Base-by-base conservation (phyloP, 768 basidiomycete species). In the Podaxis pistillaris region DNA sequence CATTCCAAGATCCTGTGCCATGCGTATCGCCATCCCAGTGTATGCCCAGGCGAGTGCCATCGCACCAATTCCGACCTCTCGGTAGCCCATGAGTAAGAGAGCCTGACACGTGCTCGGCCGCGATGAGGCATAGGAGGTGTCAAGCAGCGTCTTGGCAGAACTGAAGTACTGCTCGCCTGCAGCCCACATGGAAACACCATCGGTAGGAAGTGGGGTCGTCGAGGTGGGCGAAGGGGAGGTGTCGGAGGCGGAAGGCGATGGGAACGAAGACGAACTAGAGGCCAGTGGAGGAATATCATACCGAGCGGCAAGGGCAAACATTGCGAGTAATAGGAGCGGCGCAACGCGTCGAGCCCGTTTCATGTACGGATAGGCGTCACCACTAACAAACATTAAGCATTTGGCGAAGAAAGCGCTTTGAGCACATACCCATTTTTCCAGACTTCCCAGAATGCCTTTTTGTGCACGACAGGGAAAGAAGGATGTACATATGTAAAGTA, bases 21-120 rank as follows among this genome's bases (percentile, higher is more conserved):
- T 94, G n/a, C 94, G 83, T 40, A 95, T 87, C 0, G 90, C 93
- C 89, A 93, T 91, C 11, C 93, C 93, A 19, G 87, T 83, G 69
- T 89, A 93, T 9, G 87, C 82, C 94, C 93, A 96, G 36, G 91
- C 88, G 72, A 89, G 86, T 7, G 89, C 88, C 93, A 94, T 96
- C 17, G 91, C 86, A 50, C 91, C 94, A 63, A 94, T 90, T 2
- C 94, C 94, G 46, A 93, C 83, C 73, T 96, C 93, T 7, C 93
- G 82, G 70, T 90, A 94, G 6, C 89, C 89, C 76, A 94, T 82
- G 9, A 96, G 80, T 9, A 96, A 79, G 19, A 95, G 75, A 4
- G 93, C 86, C 70, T 94, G 92, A 52, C 88, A 88, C 0, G 90
- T 94, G 11, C 86, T 84, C 4, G 90, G 81, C 17, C 86, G 83